Percentiles rank a stretch among this genome's conserved stretches.
Evolutionary conservation across 2,329 filamentous ascomycete species (phyloP).

Genomic region (Cercospora brassicicola): DNA sequence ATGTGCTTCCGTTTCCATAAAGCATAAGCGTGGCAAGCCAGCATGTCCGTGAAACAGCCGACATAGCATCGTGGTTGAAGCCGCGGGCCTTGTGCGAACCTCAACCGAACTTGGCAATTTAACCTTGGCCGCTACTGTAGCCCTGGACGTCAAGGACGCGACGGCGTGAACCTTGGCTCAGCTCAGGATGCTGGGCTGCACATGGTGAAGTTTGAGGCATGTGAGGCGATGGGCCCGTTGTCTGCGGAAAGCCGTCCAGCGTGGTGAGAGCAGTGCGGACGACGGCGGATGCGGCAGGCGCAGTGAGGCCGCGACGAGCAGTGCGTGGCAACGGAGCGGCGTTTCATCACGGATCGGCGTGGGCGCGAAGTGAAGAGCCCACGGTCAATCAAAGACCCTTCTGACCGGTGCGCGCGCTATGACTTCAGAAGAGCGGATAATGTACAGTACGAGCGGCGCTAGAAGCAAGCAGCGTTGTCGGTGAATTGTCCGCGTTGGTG

Average conservation of each 20-base stretch:
- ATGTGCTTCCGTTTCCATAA: constrained; percentile 3
- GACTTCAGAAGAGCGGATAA: constrained; percentile 3
- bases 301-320: background rate
- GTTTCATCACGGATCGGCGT: background rate
- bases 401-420: constrained; percentile 2
- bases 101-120: constrained; percentile 16
- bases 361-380: background rate
- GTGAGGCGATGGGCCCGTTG: background rate
- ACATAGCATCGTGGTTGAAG: constrained; percentile 17
- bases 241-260: background rate
- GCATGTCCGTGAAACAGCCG: constrained; percentile 19
- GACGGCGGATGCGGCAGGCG: background rate
- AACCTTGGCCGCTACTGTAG: constrained; percentile 12
- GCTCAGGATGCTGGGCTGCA: background rate
- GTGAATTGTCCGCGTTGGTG: constrained; percentile 1
- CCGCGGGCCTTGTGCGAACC: constrained; percentile 13
- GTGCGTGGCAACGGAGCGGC: background rate
- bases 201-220: background rate
- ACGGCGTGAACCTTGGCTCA: constrained; percentile 10
- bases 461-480: constrained; percentile 12
- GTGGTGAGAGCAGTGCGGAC: background rate
- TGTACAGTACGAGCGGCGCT: background rate
- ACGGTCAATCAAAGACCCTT: background rate
- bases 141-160: constrained; percentile 4
- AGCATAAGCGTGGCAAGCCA: constrained; percentile 12